These are phyloP conservation scores for Senna tora DNA, from an alignment of 306 rosid species.

Conservation along the genomic window DNA sequence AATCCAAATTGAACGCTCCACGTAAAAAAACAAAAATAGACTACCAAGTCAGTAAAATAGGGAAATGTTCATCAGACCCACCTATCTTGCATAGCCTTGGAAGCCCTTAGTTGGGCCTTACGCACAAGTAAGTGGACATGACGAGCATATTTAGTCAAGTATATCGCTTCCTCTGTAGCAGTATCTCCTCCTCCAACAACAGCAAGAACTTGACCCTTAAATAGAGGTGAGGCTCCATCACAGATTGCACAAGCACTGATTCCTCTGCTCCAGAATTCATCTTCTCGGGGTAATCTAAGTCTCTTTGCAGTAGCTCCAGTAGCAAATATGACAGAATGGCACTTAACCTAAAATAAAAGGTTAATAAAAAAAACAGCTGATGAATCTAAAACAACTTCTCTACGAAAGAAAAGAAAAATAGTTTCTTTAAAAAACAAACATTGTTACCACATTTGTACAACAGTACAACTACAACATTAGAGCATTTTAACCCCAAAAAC, in stretches of 20 bases:
- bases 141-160: slow-evolving; percentile 92
- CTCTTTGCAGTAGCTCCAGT: slow-evolving; percentile 95
- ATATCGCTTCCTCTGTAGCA: slow-evolving; percentile 91
- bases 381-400: slow-evolving; percentile 20
- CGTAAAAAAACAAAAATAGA: neutral
- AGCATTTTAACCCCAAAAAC: slow-evolving; percentile 15
- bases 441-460: slow-evolving; percentile 8
- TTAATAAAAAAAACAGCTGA: slow-evolving; percentile 36
- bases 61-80: slow-evolving; percentile 51
- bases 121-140: slow-evolving; percentile 95
- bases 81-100: slow-evolving; percentile 99
- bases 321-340: slow-evolving; percentile 77
- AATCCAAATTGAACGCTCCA: slow-evolving; percentile 25
- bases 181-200: slow-evolving; percentile 99
- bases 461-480: neutral
- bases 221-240: slow-evolving; percentile 97
- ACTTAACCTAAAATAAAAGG: slow-evolving; percentile 63
- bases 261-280: slow-evolving; percentile 99
- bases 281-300: slow-evolving; percentile 90
- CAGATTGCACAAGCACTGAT: slow-evolving; percentile 98
- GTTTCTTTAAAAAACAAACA: neutral
- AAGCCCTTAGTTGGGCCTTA: slow-evolving; percentile 82
- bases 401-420: slow-evolving; percentile 17
- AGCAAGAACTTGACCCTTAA: slow-evolving; percentile 94
- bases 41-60: slow-evolving; percentile 21